Evolutionary conservation across 2,329 filamentous ascomycete species (phyloP), one percentile per base, ranked within the genome.

Genomic region (Oidium heveae): DNA sequence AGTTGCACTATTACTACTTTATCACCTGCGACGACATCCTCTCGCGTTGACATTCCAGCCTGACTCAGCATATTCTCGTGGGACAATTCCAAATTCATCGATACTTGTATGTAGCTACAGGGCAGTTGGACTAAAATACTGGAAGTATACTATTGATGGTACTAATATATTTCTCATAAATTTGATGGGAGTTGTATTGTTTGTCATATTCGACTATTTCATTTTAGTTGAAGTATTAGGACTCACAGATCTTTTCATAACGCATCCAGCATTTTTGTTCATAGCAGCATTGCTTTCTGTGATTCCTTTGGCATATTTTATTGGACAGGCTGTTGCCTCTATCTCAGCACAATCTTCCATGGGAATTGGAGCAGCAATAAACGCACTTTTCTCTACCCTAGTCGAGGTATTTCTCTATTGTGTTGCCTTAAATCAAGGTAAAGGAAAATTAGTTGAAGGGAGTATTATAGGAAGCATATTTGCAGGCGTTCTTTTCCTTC

Each of bases 121-220:
- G 56, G 91, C 91, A 46, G 89, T 93, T 13, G 91, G 91, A 13
- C 74, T 80, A 60, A 89, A 89, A 67, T 98, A 98, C 71, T 98
- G 93, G 89, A 98, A 98, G 69, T 98, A 98, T 69, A 98, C 91
- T 4, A 74, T 98, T 56, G 91, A 98, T 65, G 93, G 91, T 55
- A 98, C 91, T 57, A 98, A 98, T 69, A 94, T 98, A 65, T 96
- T 98, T 70, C 78, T 98, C 60, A 95, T 98, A 72, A 98, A 98
- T 66, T 76, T 98, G 56, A 86, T 96, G 70, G 83, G 79, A 13
- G 77, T 98, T 18, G 91, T 98, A n/a, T 71, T 85, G 24, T 95
- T 98, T 64, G 84, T 89, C 63, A 93, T 98, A 58, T 78, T 94
- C 59, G 91, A 98, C 71, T 96, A 89, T 74, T 80, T 80, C 57